Percentiles rank a stretch among this genome's conserved stretches.
Evolutionary conservation across 768 basidiomycete species (phyloP).

Genomic region (Pleurotus sapidus): DNA sequence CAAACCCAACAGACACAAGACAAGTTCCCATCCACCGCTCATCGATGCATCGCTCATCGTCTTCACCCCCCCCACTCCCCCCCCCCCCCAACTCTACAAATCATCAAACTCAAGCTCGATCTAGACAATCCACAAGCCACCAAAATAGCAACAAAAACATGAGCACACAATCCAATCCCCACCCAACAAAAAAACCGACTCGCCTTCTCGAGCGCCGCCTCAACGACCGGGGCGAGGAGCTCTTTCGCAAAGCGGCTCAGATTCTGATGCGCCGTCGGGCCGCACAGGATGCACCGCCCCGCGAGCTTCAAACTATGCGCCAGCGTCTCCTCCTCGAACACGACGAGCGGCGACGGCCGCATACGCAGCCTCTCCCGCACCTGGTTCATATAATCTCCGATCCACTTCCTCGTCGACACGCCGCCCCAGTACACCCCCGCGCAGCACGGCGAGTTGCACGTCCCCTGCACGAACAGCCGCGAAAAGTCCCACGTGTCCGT

Average conservation of each 20-base stretch:
- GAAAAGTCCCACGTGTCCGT: background rate
- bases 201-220: background rate
- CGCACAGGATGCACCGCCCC: background rate
- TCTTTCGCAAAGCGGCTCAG: background rate
- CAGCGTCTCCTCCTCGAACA: background rate
- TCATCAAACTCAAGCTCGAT: no score
- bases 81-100: no score
- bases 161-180: no score
- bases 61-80: no score
- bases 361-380: background rate
- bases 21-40: no score
- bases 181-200: no score
- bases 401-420: background rate
- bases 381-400: background rate
- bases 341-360: background rate
- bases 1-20: no score
- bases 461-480: background rate
- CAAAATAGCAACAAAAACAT: no score
- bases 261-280: background rate
- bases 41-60: no score
- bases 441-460: background rate
- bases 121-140: no score
- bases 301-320: background rate
- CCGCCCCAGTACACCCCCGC: background rate
- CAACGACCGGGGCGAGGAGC: background rate